Base-by-base conservation (phyloP, 108 stramenopile species). In the Epithemia pelagica region DNA sequence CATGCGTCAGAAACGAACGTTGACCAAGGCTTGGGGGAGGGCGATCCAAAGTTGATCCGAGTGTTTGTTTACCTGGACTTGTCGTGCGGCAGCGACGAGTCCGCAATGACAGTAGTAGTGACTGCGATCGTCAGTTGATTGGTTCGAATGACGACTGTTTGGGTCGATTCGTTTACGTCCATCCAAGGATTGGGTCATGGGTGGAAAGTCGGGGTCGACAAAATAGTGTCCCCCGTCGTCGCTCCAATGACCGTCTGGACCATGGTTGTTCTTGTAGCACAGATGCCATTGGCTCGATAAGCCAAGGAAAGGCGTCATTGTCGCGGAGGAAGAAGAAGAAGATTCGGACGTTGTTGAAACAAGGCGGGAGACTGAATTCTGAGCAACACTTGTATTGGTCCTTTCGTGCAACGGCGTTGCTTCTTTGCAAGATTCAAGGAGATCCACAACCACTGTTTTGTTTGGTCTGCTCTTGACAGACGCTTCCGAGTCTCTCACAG, bases 171-270 rank as follows among this genome's bases (percentile, higher is more conserved):
- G 65, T 29, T 51, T 32, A 15, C 76, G 55, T 32, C 76, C 76
- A 62, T 77, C 76, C 52, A 77, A 54, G 0, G 76, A 77, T 10
- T 63, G 30, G 20, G 28, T 21, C 23, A 54, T 77, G 18, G 76
- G 76, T 28, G 76, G 71, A 68, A 77, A 77, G n/a, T 77, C 71
- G 8, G 71, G 58, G 52, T 77, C 76, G 0, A 77, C 63, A 68
- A 77, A 77, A 24, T 28, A 28, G 28, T 26, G n/a, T 23, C 30
- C 55, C 55, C 37, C 37, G 15, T 10, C 37, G 15, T 10, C 5
- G 10, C 10, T 10, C 5, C 10, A 15, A 46, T 46, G 37, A 46
- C 10, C 15, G n/a, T n/a, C n/a, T n/a, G n/a, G n/a, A 15, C 37
- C 37, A 46, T 46, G 37, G 37, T 46, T 46, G 37, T 46, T 46